Conservation (phyloP, 179 eudicot genomes). For the Heliamphora pulchella region DNA sequence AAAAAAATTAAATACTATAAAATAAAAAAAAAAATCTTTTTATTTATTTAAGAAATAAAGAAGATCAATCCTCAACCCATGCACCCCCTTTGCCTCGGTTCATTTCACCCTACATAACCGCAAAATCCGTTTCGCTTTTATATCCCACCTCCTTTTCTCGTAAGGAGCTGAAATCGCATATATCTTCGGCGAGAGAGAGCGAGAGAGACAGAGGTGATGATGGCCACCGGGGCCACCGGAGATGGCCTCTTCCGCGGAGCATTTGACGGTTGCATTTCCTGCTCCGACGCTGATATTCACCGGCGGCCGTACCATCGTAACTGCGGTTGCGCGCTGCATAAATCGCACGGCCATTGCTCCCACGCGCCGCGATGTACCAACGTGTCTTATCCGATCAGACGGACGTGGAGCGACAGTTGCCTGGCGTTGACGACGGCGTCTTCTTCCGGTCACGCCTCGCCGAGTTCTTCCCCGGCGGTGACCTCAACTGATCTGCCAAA, state of each 20-base stretch:
- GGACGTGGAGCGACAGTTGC: slow-evolving; percentile 47
- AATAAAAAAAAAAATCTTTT: too few species aligned
- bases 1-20: too few species aligned
- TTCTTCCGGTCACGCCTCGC: slow-evolving; percentile 14
- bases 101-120: too few species aligned
- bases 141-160: too few species aligned
- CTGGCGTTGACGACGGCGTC: slow-evolving; percentile 23
- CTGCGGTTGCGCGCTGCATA: slow-evolving; percentile 36
- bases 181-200: too few species aligned
- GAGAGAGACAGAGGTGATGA: not conserved
- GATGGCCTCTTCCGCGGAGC: slow-evolving; percentile 21
- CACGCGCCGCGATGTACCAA: slow-evolving; percentile 12
- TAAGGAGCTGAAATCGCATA: too few species aligned
- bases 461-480: slow-evolving; percentile 13
- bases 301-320: slow-evolving; percentile 35
- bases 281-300: slow-evolving; percentile 23
- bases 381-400: slow-evolving; percentile 34
- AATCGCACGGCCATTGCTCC: slow-evolving; percentile 19
- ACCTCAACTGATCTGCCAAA: not conserved
- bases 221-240: slow-evolving; percentile 19
- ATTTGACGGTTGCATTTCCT: slow-evolving; percentile 24
- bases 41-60: too few species aligned
- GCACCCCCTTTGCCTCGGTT: too few species aligned
- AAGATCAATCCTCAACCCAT: too few species aligned
- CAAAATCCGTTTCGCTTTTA: not conserved